phyloP scores from a whole-genome alignment of 257 asterid genomes.

The Asclepias syriaca region DNA sequence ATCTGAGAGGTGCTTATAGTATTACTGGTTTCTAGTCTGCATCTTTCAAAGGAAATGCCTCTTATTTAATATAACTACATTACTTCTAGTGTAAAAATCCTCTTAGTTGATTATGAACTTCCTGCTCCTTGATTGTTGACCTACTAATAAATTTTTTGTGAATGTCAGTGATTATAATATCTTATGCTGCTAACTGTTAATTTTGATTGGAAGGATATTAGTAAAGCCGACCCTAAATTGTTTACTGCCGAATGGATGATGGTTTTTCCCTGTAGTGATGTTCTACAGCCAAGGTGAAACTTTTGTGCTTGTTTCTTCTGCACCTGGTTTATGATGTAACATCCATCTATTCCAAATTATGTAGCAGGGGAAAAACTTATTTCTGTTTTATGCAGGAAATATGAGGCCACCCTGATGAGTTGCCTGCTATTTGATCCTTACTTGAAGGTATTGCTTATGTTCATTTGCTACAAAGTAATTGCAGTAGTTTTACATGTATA shows the following conservation, averaged over 20 bases:
- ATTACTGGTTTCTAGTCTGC: background rate
- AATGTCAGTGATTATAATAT: background rate
- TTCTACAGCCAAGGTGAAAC: conserved; percentile 68
- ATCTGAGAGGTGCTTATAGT: background rate
- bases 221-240: conserved; percentile 82
- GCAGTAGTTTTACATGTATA: background rate
- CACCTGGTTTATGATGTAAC: conserved; percentile 8
- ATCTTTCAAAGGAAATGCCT: background rate
- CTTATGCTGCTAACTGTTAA: conserved; percentile 21
- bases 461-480: conserved; percentile 3
- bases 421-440: conserved; percentile 88
- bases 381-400: conserved; percentile 46
- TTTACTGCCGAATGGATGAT: conserved; percentile 84
- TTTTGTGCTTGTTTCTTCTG: conserved; percentile 21
- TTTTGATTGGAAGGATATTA: conserved; percentile 68
- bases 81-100: background rate
- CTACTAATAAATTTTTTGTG: background rate
- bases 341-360: conserved; percentile 3
- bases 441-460: conserved; percentile 49
- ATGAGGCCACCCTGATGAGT: conserved; percentile 75
- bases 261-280: conserved; percentile 86
- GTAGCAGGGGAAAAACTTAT: conserved; percentile 5
- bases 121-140: background rate
- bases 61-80: background rate
- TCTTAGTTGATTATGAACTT: background rate